phyloP scores from a whole-genome alignment of 2,329 filamentous ascomycete species.

The Diaporthe vaccinii region DNA sequence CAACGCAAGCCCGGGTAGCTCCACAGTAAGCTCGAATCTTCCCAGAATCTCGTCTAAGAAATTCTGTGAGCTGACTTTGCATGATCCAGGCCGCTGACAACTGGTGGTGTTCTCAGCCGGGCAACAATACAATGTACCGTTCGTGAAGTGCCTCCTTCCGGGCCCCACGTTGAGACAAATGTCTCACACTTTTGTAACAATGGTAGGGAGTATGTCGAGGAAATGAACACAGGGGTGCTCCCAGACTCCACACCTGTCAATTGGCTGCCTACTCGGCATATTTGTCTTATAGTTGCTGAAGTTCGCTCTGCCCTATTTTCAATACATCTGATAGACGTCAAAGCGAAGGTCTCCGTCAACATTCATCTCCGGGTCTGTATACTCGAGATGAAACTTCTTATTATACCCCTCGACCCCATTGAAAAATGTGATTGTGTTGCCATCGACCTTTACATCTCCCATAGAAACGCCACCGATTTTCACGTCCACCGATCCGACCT shows the following conservation, averaged over 20 bases:
- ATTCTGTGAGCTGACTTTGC: not conserved
- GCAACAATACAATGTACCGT: not conserved
- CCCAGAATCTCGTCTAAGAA: accelerated
- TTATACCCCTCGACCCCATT: no score
- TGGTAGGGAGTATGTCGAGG: no score
- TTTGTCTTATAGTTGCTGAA: no score
- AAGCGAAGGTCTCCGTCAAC: no score
- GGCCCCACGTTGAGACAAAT: not conserved
- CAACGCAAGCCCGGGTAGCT: not conserved
- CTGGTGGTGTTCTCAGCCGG: not conserved
- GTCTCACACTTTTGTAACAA: not conserved
- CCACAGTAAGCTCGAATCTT: not conserved
- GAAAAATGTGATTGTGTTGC: no score
- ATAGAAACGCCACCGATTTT: no score
- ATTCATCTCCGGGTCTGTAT: no score
- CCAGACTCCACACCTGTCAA: not conserved
- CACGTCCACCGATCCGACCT: no score
- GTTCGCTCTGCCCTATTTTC: no score
- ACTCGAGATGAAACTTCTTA: no score
- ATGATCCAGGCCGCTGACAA: not conserved
- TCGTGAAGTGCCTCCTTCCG: not conserved
- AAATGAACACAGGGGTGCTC: not conserved
- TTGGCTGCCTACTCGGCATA: not conserved
- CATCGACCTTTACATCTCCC: no score
- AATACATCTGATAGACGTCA: no score